A percentile compares a stretch with the other conserved stretches of the same genome.
Conservation (phyloP, 371 early-diverging fungal species). For the Apophysomyces sp. region DNA sequence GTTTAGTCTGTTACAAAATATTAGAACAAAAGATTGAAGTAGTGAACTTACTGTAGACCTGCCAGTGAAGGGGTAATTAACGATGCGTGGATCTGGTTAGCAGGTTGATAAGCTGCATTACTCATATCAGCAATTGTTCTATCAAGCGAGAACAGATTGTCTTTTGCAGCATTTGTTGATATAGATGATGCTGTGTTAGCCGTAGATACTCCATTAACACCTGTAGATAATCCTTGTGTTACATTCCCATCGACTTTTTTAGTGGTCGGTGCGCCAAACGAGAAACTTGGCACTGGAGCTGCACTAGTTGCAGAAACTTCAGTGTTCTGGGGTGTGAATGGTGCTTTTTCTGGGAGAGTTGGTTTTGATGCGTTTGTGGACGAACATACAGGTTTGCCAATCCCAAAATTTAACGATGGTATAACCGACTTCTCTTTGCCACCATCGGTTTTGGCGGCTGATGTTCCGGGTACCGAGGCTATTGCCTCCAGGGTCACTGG, state of each 20-base stretch:
- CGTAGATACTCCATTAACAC: conserved; percentile 1
- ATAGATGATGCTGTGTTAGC: neutral
- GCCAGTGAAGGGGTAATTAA: conserved; percentile 24
- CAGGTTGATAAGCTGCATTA: conserved; percentile 25
- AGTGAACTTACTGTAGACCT: conserved; percentile 30
- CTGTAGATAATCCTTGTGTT: conserved; percentile 2
- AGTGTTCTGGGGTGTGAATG: neutral
- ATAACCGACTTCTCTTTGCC: too few species aligned
- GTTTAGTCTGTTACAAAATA: conserved; percentile 24
- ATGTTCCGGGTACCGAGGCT: neutral
- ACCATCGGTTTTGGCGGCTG: neutral
- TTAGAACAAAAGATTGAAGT: neutral
- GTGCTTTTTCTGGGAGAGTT: neutral
- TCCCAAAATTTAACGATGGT: conserved; percentile 7
- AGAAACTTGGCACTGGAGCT: neutral
- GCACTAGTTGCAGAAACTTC: neutral
- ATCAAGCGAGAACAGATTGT: conserved; percentile 33
- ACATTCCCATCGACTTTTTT: conserved; percentile 4
- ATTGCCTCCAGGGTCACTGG: neutral
- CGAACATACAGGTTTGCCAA: neutral
- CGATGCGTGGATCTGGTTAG: conserved; percentile 30
- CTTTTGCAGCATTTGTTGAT: conserved; percentile 9
- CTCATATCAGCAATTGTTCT: conserved; percentile 28
- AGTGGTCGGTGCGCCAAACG: conserved; percentile 9
- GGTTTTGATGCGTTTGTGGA: neutral